Evolutionary conservation across 1,139 yeast species (phyloP).

Genomic region (Pichia sp.): DNA sequence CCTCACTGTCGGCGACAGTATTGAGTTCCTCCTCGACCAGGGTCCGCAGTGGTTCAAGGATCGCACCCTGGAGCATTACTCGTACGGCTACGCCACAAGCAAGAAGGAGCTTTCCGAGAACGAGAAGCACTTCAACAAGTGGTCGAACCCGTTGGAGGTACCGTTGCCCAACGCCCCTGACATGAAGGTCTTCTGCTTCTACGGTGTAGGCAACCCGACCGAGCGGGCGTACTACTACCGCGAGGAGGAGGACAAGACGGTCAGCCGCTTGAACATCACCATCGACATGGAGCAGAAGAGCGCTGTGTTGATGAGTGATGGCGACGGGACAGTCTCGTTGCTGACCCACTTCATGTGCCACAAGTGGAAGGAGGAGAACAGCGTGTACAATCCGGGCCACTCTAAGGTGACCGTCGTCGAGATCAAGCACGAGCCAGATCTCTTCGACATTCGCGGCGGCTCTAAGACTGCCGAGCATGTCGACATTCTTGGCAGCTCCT

Average conservation of each 20-base stretch:
- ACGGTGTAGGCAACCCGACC: conserved; percentile 94
- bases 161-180: conserved; percentile 91
- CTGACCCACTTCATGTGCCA: conserved; percentile 77
- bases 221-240: conserved; percentile 87
- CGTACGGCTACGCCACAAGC: conserved; percentile 69
- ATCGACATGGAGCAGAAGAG: conserved; percentile 54
- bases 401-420: conserved; percentile 76
- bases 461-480: conserved; percentile 98
- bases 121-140: conserved; percentile 66
- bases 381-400: conserved; percentile 79
- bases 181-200: conserved; percentile 82
- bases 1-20: conserved; percentile 61
- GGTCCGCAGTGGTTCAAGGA: conserved; percentile 75
- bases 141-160: conserved; percentile 92
- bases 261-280: conserved; percentile 56
- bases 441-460: conserved; percentile 93
- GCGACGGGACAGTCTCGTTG: conserved; percentile 92
- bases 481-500: conserved; percentile 91
- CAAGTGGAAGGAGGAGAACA: conserved; percentile 72
- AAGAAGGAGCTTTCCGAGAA: conserved; percentile 56
- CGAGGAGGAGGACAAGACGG: conserved; percentile 49
- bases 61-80: conserved; percentile 65
- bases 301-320: conserved; percentile 80
- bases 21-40: conserved; percentile 58
- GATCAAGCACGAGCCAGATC: conserved; percentile 87